Percentiles rank a stretch among this genome's conserved stretches.
These are phyloP conservation scores for Myxozyma lipomycoides DNA, from an alignment of 805 yeast species.

Conservation along the genomic window DNA sequence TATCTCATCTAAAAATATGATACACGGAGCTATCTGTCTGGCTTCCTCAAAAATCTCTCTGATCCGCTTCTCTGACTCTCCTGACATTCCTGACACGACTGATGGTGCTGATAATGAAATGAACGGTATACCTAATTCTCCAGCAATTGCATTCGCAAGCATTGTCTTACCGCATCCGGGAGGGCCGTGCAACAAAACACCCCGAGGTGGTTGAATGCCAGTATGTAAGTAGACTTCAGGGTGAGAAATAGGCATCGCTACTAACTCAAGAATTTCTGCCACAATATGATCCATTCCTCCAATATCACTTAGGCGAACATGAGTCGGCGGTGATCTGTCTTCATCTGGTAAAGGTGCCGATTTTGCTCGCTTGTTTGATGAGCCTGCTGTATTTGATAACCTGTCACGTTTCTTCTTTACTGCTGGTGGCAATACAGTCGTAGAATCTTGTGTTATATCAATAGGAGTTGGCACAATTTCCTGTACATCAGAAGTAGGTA, in stretches of 20 bases:
- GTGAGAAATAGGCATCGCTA: conserved; percentile 87
- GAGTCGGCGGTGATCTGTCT: conserved; percentile 53
- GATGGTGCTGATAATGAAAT: conserved; percentile 90
- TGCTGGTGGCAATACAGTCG: not conserved
- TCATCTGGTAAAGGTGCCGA: conserved; percentile 50
- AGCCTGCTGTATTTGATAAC: conserved; percentile 35
- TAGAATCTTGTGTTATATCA: not conserved
- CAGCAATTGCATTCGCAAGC: conserved; percentile 89
- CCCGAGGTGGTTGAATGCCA: conserved; percentile 89
- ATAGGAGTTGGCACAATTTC: not conserved
- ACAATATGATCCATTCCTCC: conserved; percentile 91
- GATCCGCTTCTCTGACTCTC: conserved; percentile 91
- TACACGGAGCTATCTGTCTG: conserved; percentile 80
- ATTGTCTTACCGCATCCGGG: conserved; percentile 99
- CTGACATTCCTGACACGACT: conserved; percentile 98
- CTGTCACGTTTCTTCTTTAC: conserved; percentile 31
- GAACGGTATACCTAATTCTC: conserved; percentile 85
- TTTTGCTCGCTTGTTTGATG: conserved; percentile 51
- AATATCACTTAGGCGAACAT: conserved; percentile 60
- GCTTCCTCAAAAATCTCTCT: conserved; percentile 95
- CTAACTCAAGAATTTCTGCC: conserved; percentile 79
- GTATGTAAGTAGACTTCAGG: conserved; percentile 85
- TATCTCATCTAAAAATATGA: conserved; percentile 91
- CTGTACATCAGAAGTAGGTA: not conserved
- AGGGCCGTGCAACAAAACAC: conserved; percentile 92